Evolutionary conservation across 768 basidiomycete genomes (phyloP), one percentile per base, ranked within the genome.

Genomic region (Lentinula boryana): DNA sequence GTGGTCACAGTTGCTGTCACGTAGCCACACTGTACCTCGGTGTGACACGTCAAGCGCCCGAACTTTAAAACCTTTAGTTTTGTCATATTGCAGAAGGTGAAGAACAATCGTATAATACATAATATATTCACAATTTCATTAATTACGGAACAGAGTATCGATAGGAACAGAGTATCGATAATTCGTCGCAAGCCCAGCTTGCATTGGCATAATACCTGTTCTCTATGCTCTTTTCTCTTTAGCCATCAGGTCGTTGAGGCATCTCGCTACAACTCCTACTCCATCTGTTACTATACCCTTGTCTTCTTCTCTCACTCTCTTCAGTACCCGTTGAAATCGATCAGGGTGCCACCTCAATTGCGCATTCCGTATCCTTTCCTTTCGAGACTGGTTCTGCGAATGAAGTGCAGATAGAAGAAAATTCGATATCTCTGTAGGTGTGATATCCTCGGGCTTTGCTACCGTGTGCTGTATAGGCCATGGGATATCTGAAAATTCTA

Each of bases 281-380:
- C 81, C 84, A 62, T 82, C 82, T 65, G 88, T 83, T 4, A 91
- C 83, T 35, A 65, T 65, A 18, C 63, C 74, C 66, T 68, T 82
- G 40, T 91, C 88, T 52, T 74, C 72, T 40, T 79, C 80, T 3
- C 66, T 68, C 2, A 91, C 83, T 66, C 83, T 77, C 13, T 66
- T 69, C 57, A 88, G 69, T 46, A 88, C 63, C 41, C 87, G 74
- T 60, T 80, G 73, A 74, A 91, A 91, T 49, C 88, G 75, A 71
- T 93, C 91, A 3, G 91, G 91, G 68, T 93, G 91, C 89, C 89
- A 92, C 46, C 88, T 78, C 21, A 88, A 80, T 70, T 88, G 79
- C 0, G 87, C 89, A 31, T 71, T 76, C 50, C 84, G 81, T 62
- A 91, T 80, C 61, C 88, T 78, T 58, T 91, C 88, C 69, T 84